phyloP scores from a whole-genome alignment of 1,284 basidiomycete genomes.

The Puccinia coronata region DNA sequence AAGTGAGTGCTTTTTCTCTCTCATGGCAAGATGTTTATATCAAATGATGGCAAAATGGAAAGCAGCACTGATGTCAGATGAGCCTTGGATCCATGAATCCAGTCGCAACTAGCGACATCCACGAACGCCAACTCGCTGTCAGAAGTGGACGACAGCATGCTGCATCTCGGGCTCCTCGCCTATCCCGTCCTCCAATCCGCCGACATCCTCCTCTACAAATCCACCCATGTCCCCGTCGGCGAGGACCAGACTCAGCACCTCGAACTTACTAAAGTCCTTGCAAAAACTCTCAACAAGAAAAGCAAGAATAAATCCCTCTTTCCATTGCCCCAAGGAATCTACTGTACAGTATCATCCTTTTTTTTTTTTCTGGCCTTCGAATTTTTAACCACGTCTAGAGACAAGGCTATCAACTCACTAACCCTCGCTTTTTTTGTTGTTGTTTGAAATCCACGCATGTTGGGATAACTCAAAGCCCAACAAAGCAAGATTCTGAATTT shows the following conservation, averaged over 20 bases:
- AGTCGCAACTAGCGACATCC: slow-evolving; percentile 75
- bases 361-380: not conserved
- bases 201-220: slow-evolving; percentile 81
- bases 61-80: not conserved
- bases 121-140: slow-evolving; percentile 72
- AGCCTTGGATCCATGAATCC: slow-evolving; percentile 42
- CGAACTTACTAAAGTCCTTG: slow-evolving; percentile 80
- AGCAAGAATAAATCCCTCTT: slow-evolving; percentile 64
- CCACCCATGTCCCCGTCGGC: slow-evolving; percentile 90
- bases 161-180: slow-evolving; percentile 82
- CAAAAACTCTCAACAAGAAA: slow-evolving; percentile 76
- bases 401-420: not conserved
- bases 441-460: slow-evolving; percentile 24
- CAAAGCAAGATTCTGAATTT: slow-evolving; percentile 72
- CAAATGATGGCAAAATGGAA: not conserved
- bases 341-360: slow-evolving; percentile 66
- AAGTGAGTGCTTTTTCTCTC: slow-evolving; percentile 64
- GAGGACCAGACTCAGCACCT: slow-evolving; percentile 94
- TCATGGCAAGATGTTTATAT: not conserved
- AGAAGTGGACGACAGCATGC: slow-evolving; percentile 75
- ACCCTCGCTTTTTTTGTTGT: not conserved
- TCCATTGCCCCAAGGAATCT: slow-evolving; percentile 71
- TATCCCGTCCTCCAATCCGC: slow-evolving; percentile 94
- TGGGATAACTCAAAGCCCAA: slow-evolving; percentile 64
- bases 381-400: not conserved